Evolutionary conservation across 2,329 filamentous ascomycete species (phyloP).

Genomic region (Epichloe sylvatica): DNA sequence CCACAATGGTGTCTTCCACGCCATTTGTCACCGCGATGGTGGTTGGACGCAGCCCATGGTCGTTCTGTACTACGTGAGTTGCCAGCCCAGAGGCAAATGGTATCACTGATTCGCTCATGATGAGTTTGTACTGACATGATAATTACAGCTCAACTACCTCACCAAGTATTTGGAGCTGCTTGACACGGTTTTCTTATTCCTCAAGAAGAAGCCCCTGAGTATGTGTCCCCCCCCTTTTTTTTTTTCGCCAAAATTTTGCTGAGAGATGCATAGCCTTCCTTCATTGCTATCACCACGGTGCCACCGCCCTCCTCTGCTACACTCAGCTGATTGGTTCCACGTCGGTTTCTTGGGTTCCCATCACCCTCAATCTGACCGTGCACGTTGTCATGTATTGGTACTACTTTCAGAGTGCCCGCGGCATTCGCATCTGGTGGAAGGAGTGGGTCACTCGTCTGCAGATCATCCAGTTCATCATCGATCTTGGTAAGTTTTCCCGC

Average conservation of each 20-base stretch:
- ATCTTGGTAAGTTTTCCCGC: conserved; percentile 55
- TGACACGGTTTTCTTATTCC: conserved; percentile 90
- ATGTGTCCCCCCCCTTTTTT: conserved; percentile 7
- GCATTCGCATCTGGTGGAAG: conserved; percentile 98
- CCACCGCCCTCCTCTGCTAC: conserved; percentile 93
- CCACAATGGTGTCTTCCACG: conserved; percentile 70
- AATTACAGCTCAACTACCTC: conserved; percentile 78
- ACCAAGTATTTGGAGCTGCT: conserved; percentile 95
- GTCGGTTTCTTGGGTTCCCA: conserved; percentile 87
- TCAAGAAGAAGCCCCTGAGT: conserved; percentile 97
- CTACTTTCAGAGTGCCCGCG: conserved; percentile 97
- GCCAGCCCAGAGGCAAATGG: neutral
- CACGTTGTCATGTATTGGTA: conserved; percentile 99
- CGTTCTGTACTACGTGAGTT: conserved; percentile 84
- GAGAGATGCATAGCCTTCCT: conserved; percentile 56
- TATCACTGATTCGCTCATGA: neutral
- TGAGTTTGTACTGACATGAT: neutral
- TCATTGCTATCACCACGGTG: conserved; percentile 97
- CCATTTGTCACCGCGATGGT: conserved; percentile 67
- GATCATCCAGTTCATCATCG: conserved; percentile 93
- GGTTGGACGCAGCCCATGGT: conserved; percentile 92
- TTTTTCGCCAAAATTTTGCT: too few relatives aligned
- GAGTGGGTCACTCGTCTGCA: conserved; percentile 97
- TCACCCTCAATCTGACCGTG: conserved; percentile 80
- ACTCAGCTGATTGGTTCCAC: conserved; percentile 89